A percentile compares a stretch with the other conserved stretches of the same genome.
These are phyloP conservation scores for Neurospora sp. DNA, from an alignment of 495 filamentous ascomycete species.

Conservation along the genomic window DNA sequence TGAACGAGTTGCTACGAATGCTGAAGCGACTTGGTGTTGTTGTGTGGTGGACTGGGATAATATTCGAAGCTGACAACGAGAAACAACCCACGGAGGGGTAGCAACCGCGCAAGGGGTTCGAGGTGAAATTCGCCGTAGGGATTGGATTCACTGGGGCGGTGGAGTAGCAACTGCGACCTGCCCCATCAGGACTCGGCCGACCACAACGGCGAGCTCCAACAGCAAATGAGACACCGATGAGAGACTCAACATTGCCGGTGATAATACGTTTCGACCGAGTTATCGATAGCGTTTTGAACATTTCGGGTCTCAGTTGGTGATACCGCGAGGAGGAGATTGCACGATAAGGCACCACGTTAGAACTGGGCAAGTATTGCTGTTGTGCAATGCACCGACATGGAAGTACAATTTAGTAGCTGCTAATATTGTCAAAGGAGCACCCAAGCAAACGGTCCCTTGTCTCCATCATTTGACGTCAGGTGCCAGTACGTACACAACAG, in stretches of 20 bases:
- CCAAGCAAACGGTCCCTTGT: neutral
- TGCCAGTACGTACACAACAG: neutral
- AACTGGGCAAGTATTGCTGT: neutral
- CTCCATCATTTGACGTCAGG: neutral
- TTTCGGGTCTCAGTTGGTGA: slow-evolving; percentile 1
- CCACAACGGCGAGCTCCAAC: neutral
- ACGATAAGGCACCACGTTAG: neutral
- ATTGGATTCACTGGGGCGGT: slow-evolving; percentile 6
- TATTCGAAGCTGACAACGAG: neutral
- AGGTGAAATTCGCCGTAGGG: neutral
- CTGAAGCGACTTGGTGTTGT: slow-evolving; percentile 8
- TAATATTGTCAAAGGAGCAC: neutral
- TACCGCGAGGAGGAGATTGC: neutral
- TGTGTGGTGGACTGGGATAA: slow-evolving; percentile 7
- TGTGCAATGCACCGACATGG: neutral
- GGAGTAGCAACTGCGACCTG: slow-evolving; percentile 3
- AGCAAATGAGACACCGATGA: neutral
- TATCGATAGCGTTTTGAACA: slow-evolving; percentile 11
- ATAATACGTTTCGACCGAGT: neutral
- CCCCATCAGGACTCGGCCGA: neutral
- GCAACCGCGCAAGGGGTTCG: neutral
- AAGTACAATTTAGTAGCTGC: neutral
- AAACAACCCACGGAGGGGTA: neutral
- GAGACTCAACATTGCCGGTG: neutral
- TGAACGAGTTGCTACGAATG: slow-evolving; percentile 5